A percentile compares a stretch with the other conserved stretches of the same genome.
These are phyloP conservation scores for Malassezia obtusa DNA, from an alignment of 1,284 basidiomycete genomes.

Conservation along the genomic window DNA sequence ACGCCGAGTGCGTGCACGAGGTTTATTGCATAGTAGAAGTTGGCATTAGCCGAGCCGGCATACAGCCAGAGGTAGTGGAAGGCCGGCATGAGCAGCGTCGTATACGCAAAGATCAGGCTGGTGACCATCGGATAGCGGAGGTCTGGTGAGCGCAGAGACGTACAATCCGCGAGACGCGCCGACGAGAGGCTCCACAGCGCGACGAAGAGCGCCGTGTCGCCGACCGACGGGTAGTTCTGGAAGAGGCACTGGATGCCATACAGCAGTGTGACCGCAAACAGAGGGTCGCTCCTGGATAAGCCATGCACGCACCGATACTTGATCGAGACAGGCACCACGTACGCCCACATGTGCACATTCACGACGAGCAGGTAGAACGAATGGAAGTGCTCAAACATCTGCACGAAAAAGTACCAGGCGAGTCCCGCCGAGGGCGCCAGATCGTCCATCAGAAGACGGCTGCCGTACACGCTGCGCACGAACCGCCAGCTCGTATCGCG, in stretches of 20 bases:
- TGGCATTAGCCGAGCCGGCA: conserved; percentile 89
- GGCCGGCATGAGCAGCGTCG: conserved; percentile 73
- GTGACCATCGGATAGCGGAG: conserved; percentile 79
- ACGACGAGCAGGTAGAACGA: conserved; percentile 94
- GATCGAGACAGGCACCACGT: conserved; percentile 71
- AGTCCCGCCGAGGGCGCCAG: conserved; percentile 84
- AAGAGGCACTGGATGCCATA: conserved; percentile 70
- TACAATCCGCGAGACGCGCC: conserved; percentile 1
- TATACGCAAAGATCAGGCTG: conserved; percentile 70
- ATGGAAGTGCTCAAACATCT: conserved; percentile 97
- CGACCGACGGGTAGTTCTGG: conserved; percentile 83
- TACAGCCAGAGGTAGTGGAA: conserved; percentile 86
- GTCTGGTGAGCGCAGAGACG: conserved; percentile 55
- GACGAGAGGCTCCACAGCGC: conserved; percentile 59
- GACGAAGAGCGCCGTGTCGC: conserved; percentile 76
- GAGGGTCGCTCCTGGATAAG: conserved; percentile 58
- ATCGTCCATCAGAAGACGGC: conserved; percentile 27
- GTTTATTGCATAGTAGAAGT: conserved; percentile 94
- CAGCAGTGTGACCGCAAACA: conserved; percentile 69
- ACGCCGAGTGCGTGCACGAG: conserved; percentile 83
- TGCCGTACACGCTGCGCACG: conserved; percentile 58
- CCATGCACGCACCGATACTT: conserved; percentile 52
- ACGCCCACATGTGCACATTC: conserved; percentile 73
- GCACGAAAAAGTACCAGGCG: conserved; percentile 99
- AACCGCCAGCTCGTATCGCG: conserved; percentile 52